Evolutionary conservation across 768 basidiomycete genomes (phyloP).

Genomic region (Macrolepiota fuliginosa): DNA sequence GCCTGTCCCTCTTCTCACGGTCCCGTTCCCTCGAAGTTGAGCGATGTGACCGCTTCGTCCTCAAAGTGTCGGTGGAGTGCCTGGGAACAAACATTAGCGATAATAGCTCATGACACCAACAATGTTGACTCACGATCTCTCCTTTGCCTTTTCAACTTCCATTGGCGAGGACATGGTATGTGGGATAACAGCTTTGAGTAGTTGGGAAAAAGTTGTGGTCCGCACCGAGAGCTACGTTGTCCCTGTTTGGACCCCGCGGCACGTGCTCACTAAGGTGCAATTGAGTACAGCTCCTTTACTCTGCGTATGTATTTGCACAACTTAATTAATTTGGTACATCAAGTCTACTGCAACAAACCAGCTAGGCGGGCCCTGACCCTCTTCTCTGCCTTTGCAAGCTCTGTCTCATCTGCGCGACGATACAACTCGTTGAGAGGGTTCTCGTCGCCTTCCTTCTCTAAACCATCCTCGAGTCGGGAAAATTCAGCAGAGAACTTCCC

Average conservation of each 20-base stretch:
- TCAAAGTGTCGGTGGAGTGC: conserved; percentile 74
- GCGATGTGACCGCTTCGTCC: conserved; percentile 68
- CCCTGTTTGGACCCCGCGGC: conserved; percentile 6
- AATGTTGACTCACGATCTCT: conserved; percentile 51
- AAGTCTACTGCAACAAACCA: conserved; percentile 26
- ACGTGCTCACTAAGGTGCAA: neutral
- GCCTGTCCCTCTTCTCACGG: conserved; percentile 50
- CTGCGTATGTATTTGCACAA: neutral
- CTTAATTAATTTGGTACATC: neutral
- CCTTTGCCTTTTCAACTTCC: conserved; percentile 62
- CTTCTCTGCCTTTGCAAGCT: conserved; percentile 58
- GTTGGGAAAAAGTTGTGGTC: conserved; percentile 9
- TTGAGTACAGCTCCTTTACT: neutral
- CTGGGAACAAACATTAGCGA: conserved; percentile 47
- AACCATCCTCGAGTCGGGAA: conserved; percentile 50
- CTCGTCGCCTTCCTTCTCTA: conserved; percentile 51
- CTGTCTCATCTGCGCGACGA: conserved; percentile 44
- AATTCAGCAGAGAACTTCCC: conserved; percentile 58
- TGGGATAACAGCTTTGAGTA: conserved; percentile 14
- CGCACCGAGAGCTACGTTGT: neutral
- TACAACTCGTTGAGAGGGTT: conserved; percentile 60
- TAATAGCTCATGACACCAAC: conserved; percentile 1
- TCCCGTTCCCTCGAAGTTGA: conserved; percentile 61
- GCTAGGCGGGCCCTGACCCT: conserved; percentile 51
- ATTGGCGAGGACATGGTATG: conserved; percentile 50